Evolutionary conservation across 2,329 filamentous ascomycete species (phyloP), one percentile per base, ranked within the genome.

Genomic region (Teratosphaeria epicoccoides): DNA sequence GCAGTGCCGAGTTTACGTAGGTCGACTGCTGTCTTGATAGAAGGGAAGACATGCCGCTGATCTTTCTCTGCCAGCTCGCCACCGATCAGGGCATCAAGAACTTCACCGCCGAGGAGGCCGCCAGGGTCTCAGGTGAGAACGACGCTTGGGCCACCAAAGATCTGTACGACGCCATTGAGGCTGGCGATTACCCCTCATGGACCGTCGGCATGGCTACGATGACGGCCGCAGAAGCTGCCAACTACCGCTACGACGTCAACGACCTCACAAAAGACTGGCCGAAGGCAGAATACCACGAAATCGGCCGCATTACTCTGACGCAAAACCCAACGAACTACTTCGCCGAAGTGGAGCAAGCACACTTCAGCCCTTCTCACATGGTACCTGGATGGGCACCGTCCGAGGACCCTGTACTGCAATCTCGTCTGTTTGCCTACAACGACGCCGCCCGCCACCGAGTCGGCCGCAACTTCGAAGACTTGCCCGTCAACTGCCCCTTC

Each of bases 311-410:
- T 57, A 74, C 71, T 0, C 63, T 82, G 10, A 75, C 79, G 58
- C 66, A 68, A 48, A 80, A 80, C 54, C 70, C 71, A 1, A 68
- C 77, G 50, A 85, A 87, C 68, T 86, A 85, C 70, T 85, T 85
- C 40, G 23, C 61, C 46, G 83, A 88, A 61, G 78, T 84, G 46
- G 83, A 87, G 65, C 82, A 86, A 67, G 77, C 79, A 0, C 79
- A 80, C 0, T 87, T 86, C 61, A 81, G 79, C 0, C 83, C 83
- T 0, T 78, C 77, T 0, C 81, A 78, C 54, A 70, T 86, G 63
- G 79, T 84, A 0, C 82, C 81, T 0, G 83, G 83, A 1, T 73
- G 83, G 46, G 81, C 77, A 49, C 76, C 80, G 0, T 79, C 78
- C 0, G 78, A 80, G 6, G 83, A 87, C 60, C 55, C 78, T 1